Conservation (phyloP, 805 yeast genomes). For the Starmerella roubikii region DNA sequence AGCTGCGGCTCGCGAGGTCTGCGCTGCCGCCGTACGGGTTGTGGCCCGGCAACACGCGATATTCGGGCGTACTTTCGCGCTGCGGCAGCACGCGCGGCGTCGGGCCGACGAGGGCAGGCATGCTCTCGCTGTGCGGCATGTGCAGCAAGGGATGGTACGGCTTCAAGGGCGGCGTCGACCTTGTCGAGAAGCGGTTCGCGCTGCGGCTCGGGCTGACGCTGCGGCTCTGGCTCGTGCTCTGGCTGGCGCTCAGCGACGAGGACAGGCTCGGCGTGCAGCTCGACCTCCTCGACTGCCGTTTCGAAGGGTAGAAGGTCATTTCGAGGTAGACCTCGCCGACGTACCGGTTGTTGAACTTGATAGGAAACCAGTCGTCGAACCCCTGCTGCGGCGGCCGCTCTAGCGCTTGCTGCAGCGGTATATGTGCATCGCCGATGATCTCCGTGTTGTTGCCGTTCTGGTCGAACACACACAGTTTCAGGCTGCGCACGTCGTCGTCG, state of each 20-base stretch:
- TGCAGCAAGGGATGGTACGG: too few species aligned
- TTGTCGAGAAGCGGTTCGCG: too few species aligned
- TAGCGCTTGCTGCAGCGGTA: constrained; percentile 65
- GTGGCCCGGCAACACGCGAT: too few species aligned
- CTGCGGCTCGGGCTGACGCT: not conserved
- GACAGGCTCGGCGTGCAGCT: not conserved
- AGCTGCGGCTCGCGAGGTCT: too few species aligned
- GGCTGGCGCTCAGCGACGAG: too few species aligned
- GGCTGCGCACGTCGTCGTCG: constrained; percentile 34
- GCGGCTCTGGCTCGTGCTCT: not conserved
- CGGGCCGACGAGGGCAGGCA: constrained; percentile 5
- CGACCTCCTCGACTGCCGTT: constrained; percentile 12
- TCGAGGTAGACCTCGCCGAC: constrained; percentile 87
- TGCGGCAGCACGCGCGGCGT: too few species aligned
- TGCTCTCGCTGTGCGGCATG: constrained; percentile 4
- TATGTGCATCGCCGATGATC: constrained; percentile 66
- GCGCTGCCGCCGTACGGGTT: too few species aligned
- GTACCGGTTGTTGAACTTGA: constrained; percentile 50
- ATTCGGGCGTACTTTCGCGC: too few species aligned
- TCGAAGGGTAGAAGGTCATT: constrained; percentile 71
- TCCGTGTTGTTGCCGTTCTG: constrained; percentile 68
- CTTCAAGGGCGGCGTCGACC: not conserved
- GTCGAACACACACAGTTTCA: constrained; percentile 67
- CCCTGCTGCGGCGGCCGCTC: constrained; percentile 57
- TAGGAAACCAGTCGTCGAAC: constrained; percentile 70